Evolutionary conservation across 202 grass and related monocot species (phyloP), one percentile per base, ranked within the genome.

Genomic region (Schoenoplectus triqueter): DNA sequence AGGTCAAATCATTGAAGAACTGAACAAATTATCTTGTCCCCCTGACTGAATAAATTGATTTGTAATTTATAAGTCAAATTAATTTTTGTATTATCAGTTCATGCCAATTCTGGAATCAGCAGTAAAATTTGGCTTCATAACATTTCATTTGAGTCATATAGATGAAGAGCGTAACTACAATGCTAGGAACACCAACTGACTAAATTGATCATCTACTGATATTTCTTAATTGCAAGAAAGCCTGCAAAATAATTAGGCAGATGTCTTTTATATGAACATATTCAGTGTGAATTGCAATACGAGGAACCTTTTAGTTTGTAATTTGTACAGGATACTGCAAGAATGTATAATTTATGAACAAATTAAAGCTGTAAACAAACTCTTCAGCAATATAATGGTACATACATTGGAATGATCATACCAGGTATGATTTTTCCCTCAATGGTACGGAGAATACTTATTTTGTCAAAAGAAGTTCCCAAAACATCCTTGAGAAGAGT

Each of bases 391-490:
- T 47, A 4, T 47, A 47, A 31, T 66, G 31, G 10, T 42, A 22
- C 49, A 55, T 75, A 59, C 52, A 17, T 42, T 42, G 13, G 54
- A 59, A 52, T 0, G 55, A 77, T 76, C 59, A 71, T 85, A 92
- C 94, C 85, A 93, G 85, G 75, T 92, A 98, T 7, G 91, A 85
- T 73, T 95, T 98, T 31, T 73, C 91, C 89, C 82, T 94, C 83
- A 56, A 11, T 7, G 4, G 92, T 93, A 72, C 85, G 88, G 41
- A 77, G 0, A 59, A 98, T 88, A 66, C 31, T 69, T 73, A 92
- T 95, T 60, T 86, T 88, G 15, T 82, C 85, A 18, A 88, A 82
- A 0, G 91, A 87, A 21, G 90, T 87, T 73, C 68, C 84, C 3
- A 98, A 85, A 67, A 87, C 85, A 45, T 82, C 80, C 79, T 74